Base-by-base conservation (phyloP, 2,329 filamentous ascomycete genomes). In the Fusarium chuoi region DNA sequence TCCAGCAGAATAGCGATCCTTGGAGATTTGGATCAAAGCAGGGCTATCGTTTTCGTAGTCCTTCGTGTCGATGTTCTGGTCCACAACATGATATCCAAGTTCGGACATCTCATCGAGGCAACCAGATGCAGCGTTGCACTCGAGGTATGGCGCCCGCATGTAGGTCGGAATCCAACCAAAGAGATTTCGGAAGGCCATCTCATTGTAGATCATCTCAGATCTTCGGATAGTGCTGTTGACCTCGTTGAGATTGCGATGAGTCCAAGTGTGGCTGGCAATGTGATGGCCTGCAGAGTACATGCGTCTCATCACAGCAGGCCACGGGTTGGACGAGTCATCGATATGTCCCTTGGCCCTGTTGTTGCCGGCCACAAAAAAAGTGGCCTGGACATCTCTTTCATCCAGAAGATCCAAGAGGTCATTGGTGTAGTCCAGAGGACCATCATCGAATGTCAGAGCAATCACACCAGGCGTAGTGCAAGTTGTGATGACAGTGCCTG, bases 61-160 rank as follows among this genome's bases (percentile, higher is more conserved):
- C 70, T 90, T 87, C 22, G 89, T 91, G 77, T 91, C 89, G 18
- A 91, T 79, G 75, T 90, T 87, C 73, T 87, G 88, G 75, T 87
- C 88, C 66, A 87, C 83, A 70, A 89, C 79, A 76, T 90, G 88
- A 79, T 90, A 91, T 45, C 86, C 87, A 35, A 89, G 78, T 30
- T 73, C 73, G 6, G 71, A 77, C 74, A 86, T 74, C 36, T 82
- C 76, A 7, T 74, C 70, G 46, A 81, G 76, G 68, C 85, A 86
- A 26, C 82, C 85, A n/a, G 83, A 84, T 12, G 64, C 77, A 14
- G 68, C 66, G 52, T 79, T 81, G 78, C 85, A 87, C 61, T 84
- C 84, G 7, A 85, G 82, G 67, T 83, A 86, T 0, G 85, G 85
- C 3, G 85, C 78, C 7, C 85, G 82, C 81, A 87, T 83, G 77